phyloP scores from a whole-genome alignment of 805 yeast genomes.

The Ogataea neopini region DNA sequence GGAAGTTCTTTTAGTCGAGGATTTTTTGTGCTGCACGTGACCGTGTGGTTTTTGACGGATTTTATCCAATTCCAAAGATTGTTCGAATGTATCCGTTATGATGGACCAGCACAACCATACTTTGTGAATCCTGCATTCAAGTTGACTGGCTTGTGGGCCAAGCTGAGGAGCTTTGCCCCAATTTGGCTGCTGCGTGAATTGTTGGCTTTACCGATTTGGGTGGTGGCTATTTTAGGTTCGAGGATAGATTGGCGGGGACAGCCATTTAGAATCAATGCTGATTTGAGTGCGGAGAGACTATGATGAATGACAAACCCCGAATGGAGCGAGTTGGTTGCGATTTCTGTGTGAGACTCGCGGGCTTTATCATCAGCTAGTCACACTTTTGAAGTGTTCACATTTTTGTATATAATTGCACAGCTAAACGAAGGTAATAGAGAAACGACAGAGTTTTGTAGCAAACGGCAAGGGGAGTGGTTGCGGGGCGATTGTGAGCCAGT shows the following conservation, averaged over 20 bases:
- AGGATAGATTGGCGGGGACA: slow-evolving; percentile 77
- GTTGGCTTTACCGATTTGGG: slow-evolving; percentile 83
- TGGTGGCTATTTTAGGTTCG: slow-evolving; percentile 74
- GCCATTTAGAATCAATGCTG: slow-evolving; percentile 71
- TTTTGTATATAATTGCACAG: not conserved
- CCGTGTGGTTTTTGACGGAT: slow-evolving; percentile 67
- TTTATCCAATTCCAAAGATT: slow-evolving; percentile 55
- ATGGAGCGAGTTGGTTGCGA: too few species aligned
- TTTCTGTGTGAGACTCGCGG: too few species aligned
- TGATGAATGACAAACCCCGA: not conserved
- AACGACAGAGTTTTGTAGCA: too few species aligned
- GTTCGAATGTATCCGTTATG: slow-evolving; percentile 26
- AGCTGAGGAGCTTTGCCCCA: slow-evolving; percentile 30
- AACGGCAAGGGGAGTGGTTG: too few species aligned
- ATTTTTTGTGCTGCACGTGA: slow-evolving; percentile 53
- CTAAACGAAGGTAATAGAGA: too few species aligned
- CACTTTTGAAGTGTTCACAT: not conserved
- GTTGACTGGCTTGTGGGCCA: slow-evolving; percentile 51
- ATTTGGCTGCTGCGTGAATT: slow-evolving; percentile 71
- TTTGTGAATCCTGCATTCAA: slow-evolving; percentile 21
- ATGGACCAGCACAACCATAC: slow-evolving; percentile 7
- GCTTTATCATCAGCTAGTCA: not conserved
- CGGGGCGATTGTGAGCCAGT: too few species aligned
- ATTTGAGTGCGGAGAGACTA: slow-evolving; percentile 71
- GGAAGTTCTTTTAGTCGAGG: slow-evolving; percentile 32